Conservation (phyloP, 2,329 filamentous ascomycete genomes). For the Escovopsis sp. region DNA sequence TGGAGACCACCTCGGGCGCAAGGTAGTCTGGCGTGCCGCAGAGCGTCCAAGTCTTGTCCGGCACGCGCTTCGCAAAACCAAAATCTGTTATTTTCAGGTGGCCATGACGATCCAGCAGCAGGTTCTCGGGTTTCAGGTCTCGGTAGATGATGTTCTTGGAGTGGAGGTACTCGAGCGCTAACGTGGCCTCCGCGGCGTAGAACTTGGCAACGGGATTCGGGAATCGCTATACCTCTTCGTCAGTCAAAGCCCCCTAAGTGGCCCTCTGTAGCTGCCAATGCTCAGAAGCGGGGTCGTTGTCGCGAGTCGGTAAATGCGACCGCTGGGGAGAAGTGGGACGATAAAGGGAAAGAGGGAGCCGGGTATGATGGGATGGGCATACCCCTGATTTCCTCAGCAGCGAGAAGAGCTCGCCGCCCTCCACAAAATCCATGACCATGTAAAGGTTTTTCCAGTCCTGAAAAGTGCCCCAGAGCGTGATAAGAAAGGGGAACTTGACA, state of each 20-base stretch:
- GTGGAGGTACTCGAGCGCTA: constrained; percentile 91
- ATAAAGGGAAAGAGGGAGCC: too few relatives aligned
- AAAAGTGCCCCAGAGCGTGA: constrained; percentile 97
- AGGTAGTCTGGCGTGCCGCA: constrained; percentile 97
- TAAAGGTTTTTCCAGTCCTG: constrained; percentile 91
- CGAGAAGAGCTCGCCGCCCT: constrained; percentile 94
- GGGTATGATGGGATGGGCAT: constrained; percentile 22
- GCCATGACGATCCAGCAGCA: constrained; percentile 80
- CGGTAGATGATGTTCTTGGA: constrained; percentile 93
- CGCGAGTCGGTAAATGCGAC: background rate
- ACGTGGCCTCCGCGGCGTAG: constrained; percentile 91
- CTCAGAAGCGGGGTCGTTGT: too few relatives aligned
- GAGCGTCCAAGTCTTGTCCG: constrained; percentile 97
- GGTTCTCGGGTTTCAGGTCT: constrained; percentile 89
- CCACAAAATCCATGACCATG: constrained; percentile 99
- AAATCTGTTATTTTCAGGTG: constrained; percentile 98
- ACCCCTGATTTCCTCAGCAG: constrained; percentile 84
- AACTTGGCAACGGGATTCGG: constrained; percentile 98
- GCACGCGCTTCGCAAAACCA: constrained; percentile 94
- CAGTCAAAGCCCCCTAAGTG: too few relatives aligned
- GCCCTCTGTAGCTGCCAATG: too few relatives aligned
- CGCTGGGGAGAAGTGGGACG: background rate
- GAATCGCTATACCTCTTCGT: constrained; percentile 56
- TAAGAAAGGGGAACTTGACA: constrained; percentile 94
- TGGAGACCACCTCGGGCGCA: constrained; percentile 94